These are phyloP conservation scores for Gastrolobium villosum DNA, from an alignment of 306 rosid species.

Conservation along the genomic window DNA sequence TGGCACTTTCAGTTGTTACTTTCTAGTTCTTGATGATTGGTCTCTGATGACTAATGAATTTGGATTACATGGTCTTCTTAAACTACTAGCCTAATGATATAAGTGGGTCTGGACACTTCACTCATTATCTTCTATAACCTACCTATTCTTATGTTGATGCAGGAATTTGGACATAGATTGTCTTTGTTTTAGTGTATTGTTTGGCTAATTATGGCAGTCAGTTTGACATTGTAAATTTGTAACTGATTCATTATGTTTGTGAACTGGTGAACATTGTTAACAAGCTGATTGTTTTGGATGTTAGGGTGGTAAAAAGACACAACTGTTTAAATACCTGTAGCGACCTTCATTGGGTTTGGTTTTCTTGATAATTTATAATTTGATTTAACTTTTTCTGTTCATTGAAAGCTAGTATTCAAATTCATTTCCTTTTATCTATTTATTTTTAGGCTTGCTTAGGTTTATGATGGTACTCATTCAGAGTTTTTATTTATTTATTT, in stretches of 20 bases:
- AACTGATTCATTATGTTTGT: no score
- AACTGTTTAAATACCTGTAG: neutral
- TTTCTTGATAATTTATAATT: conserved; percentile 16
- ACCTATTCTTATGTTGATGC: conserved; percentile 8
- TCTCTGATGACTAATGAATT: conserved; percentile 28
- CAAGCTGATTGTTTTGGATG: no score
- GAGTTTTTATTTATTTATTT: conserved; percentile 12
- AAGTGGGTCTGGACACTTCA: neutral
- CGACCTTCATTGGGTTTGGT: neutral
- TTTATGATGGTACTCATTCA: conserved; percentile 44
- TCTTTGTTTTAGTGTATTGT: neutral
- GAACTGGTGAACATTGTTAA: no score
- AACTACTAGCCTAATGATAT: conserved; percentile 26
- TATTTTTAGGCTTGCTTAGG: neutral
- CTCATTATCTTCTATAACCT: neutral
- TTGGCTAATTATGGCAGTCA: neutral
- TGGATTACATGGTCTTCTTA: conserved; percentile 14
- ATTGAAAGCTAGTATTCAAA: conserved; percentile 1
- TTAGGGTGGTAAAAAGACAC: neutral
- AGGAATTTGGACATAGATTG: neutral
- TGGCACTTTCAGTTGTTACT: conserved; percentile 21
- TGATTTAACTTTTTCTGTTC: neutral
- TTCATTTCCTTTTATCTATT: no score
- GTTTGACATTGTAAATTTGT: no score
- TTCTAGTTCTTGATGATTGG: conserved; percentile 8